Conservation (phyloP, 306 rosid species). For the Fragaria nilgerrensis region DNA sequence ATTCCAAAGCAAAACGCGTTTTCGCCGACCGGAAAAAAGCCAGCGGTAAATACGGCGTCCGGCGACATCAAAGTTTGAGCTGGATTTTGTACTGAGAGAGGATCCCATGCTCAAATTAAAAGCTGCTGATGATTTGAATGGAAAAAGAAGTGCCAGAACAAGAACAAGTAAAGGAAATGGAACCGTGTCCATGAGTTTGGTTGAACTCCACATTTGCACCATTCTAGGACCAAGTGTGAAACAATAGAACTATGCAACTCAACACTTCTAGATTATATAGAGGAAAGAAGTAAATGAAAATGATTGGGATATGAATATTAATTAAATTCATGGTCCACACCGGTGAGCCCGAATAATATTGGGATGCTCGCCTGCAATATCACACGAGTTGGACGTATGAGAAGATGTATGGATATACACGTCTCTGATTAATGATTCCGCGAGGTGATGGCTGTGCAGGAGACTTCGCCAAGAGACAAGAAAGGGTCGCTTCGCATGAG, state of each 20-base stretch:
- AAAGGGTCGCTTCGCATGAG: no score
- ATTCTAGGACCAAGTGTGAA: not conserved
- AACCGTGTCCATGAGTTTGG: slow-evolving; percentile 15
- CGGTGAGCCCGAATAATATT: no score
- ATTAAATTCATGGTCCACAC: no score
- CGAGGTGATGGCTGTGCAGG: no score
- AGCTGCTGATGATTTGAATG: slow-evolving; percentile 14
- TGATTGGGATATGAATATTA: not conserved
- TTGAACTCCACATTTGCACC: not conserved
- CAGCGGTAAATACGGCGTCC: slow-evolving; percentile 43
- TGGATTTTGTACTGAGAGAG: slow-evolving; percentile 34
- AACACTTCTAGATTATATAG: not conserved
- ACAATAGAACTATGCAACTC: not conserved
- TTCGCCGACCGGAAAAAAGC: slow-evolving; percentile 44
- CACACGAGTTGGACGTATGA: no score
- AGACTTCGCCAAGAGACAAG: no score
- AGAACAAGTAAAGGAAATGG: slow-evolving; percentile 6
- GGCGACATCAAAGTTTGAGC: slow-evolving; percentile 32
- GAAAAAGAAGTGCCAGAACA: not conserved
- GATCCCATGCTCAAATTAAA: slow-evolving; percentile 30
- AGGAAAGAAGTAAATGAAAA: not conserved
- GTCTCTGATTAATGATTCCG: no score
- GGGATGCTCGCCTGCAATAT: no score
- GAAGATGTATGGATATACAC: no score
- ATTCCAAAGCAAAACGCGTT: slow-evolving; percentile 55